phyloP scores from a whole-genome alignment of 2,329 filamentous ascomycete genomes.

The Xylariaceae sp. region DNA sequence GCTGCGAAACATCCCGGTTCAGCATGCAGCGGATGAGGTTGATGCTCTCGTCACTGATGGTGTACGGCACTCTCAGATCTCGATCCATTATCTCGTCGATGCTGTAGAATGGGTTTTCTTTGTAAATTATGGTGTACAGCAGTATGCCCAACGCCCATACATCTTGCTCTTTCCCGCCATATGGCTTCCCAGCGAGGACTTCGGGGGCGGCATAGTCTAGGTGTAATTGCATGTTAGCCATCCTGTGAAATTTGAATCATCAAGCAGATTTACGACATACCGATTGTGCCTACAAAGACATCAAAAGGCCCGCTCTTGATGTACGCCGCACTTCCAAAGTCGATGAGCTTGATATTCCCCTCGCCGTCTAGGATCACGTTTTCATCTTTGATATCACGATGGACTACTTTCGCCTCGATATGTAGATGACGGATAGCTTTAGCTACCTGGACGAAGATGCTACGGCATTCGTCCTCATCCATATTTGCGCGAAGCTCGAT shows the following conservation, averaged over 20 bases:
- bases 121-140: conserved; percentile 98
- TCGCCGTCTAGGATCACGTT: conserved; percentile 96
- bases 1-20: conserved; percentile 76
- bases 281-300: conserved; percentile 97
- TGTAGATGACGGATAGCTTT: conserved; percentile 88
- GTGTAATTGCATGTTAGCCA: conserved; percentile 12
- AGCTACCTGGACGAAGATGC: conserved; percentile 92
- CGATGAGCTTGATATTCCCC: conserved; percentile 92
- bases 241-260: neutral
- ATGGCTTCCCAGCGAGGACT: conserved; percentile 86
- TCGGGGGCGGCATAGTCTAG: conserved; percentile 97
- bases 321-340: conserved; percentile 96
- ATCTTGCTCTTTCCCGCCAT: conserved; percentile 94
- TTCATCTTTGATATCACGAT: conserved; percentile 98
- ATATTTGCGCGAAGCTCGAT: conserved; percentile 95
- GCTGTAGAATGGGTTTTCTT: conserved; percentile 98
- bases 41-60: conserved; percentile 87
- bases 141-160: conserved; percentile 97
- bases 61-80: conserved; percentile 84
- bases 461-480: conserved; percentile 89
- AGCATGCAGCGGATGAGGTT: conserved; percentile 90
- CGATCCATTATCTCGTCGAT: conserved; percentile 99
- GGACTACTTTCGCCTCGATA: conserved; percentile 84
- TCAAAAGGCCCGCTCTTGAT: conserved; percentile 98
- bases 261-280: conserved; percentile 48